Base-by-base conservation (phyloP, 1,139 yeast genomes). In the Chernovozyma aurita region DNA sequence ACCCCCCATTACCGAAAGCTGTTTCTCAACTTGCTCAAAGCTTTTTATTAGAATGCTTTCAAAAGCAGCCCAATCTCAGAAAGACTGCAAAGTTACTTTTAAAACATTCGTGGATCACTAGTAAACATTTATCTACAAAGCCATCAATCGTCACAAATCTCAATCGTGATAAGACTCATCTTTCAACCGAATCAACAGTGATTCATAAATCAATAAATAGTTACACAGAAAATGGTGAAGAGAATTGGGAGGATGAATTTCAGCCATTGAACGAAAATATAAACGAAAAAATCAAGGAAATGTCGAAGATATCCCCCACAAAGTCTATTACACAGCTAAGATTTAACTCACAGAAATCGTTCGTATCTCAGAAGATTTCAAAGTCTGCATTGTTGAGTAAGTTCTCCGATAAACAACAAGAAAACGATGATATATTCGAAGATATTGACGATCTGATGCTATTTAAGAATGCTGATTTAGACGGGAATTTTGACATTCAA, bases 21-120 rank as follows among this genome's bases (percentile, higher is more conserved):
- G 61, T 77, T 6, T 71, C 86, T 2, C 65, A 71, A 1, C 49
- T 57, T 27, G 80, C 75, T 4, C 67, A 71, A 36, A 88, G 84
- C 46, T 85, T 92, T 48, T 59, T 88, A 13, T 52, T 74, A 38
- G 78, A 75, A 40, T 92, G 97, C 55, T 87, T 90, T 46, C 88
- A 84, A 48, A 82, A 81, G 50, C 82, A 81, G 46, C 87, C 92
- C 0, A 66, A 65, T 30, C 57, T 77, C 21, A 63, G 95, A 41
- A 64, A 69, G 2, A 61, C 75, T 12, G 94, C 94, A 0, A 63
- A 62, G 31, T 57, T 72, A 20, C 61, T 86, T 25, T 57, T 79
- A 15, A 61, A 65, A 28, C 92, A 85, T 50, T 70, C 70, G 22
- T 85, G 95, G 95, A 24, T 49, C 6, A 14, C 28, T 12, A 26